phyloP scores from a whole-genome alignment of 768 basidiomycete species.

The Tulasnella sp. region DNA sequence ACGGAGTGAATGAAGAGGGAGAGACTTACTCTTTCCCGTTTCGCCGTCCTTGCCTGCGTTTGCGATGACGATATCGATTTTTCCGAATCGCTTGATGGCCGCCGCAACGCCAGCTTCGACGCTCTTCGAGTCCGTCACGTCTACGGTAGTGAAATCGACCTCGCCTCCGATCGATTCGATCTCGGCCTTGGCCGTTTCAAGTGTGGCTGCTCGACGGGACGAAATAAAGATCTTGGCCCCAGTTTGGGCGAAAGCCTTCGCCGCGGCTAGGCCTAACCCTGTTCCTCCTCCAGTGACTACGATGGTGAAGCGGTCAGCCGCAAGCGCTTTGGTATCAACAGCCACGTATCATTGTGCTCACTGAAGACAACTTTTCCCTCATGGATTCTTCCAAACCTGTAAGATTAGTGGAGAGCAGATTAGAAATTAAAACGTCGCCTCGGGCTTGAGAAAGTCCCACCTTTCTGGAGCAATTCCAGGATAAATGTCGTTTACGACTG shows the following conservation, averaged over 20 bases:
- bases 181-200: conserved; percentile 10
- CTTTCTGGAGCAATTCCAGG: too few relatives aligned
- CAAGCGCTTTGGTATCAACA: not conserved
- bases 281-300: conserved; percentile 22
- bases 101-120: conserved; percentile 19
- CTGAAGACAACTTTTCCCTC: conserved; percentile 10
- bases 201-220: conserved; percentile 12
- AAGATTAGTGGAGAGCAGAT: too few relatives aligned
- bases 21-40: not conserved
- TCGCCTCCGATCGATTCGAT: conserved; percentile 16
- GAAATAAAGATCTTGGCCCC: conserved; percentile 20
- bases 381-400: conserved; percentile 5
- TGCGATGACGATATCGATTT: conserved; percentile 23
- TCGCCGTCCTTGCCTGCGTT: conserved; percentile 18
- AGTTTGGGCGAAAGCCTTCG: conserved; percentile 16
- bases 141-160: conserved; percentile 6
- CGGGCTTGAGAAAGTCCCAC: too few relatives aligned
- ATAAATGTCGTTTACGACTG: too few relatives aligned
- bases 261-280: conserved; percentile 21
- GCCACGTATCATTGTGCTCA: not conserved
- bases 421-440: too few relatives aligned
- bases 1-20: not conserved
- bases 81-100: conserved; percentile 19
- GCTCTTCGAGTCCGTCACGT: conserved; percentile 17
- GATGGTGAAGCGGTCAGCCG: not conserved